Evolutionary conservation across 2,329 filamentous ascomycete species (phyloP).

Genomic region (Diplodia sapinea): DNA sequence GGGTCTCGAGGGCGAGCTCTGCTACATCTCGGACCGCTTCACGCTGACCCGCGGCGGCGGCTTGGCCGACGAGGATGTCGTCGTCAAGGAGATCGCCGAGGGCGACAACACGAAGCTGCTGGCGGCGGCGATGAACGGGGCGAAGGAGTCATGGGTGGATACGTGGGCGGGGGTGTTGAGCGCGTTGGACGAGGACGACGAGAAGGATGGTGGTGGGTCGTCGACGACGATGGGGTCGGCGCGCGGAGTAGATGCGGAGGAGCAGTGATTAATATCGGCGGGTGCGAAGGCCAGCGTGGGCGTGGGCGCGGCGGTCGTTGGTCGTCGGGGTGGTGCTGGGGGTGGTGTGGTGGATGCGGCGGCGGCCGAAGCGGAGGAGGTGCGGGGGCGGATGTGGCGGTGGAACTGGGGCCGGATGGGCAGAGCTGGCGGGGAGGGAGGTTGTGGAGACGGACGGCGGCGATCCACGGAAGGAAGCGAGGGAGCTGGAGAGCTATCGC

Average conservation of each 20-base stretch:
- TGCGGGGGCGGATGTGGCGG: not conserved
- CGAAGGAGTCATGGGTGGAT: not conserved
- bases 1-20: not conserved
- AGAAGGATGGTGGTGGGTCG: not conserved
- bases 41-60: too few species aligned
- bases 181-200: not conserved
- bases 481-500: slow-evolving; percentile 1
- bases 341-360: not conserved
- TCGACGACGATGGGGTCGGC: not conserved
- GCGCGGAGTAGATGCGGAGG: not conserved
- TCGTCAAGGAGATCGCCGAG: not conserved
- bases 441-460: not conserved
- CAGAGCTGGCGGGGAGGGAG: not conserved
- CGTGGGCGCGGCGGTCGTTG: slow-evolving; percentile 2
- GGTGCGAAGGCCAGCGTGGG: not conserved
- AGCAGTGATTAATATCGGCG: not conserved
- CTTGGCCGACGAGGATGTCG: not conserved
- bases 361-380: not conserved
- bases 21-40: slow-evolving; percentile 10
- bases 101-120: not conserved
- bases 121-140: not conserved
- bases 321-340: not conserved
- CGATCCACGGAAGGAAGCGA: not conserved
- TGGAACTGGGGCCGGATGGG: not conserved
- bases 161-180: slow-evolving; percentile 4